Percentiles rank a stretch among this genome's conserved stretches.
Conservation (phyloP, 306 rosid genomes). For the Psophocarpus tetragonolobus region DNA sequence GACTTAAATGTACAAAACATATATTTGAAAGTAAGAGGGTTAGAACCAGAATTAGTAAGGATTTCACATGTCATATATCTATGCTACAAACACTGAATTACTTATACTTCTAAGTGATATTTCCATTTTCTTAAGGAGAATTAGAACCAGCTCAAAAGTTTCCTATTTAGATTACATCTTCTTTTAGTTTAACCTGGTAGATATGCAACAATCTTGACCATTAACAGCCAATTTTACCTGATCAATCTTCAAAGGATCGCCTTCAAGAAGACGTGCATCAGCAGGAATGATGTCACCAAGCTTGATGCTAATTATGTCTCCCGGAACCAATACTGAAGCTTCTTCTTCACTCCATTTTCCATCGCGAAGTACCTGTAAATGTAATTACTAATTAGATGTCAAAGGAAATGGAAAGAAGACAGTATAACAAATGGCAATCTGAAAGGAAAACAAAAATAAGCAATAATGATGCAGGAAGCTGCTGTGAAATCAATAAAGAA, state of each 20-base stretch:
- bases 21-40: slow-evolving; percentile 16
- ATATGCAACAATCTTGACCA: not conserved
- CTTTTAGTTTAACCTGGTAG: not conserved
- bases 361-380: slow-evolving; percentile 56
- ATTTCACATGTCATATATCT: not conserved
- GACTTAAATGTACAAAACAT: slow-evolving; percentile 47
- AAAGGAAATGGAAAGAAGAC: not conserved
- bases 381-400: not conserved
- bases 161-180: not conserved
- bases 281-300: slow-evolving; percentile 82
- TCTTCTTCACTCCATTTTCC: slow-evolving; percentile 85
- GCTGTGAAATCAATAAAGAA: not conserved
- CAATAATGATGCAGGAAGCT: not conserved
- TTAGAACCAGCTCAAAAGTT: not conserved
- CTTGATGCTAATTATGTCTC: slow-evolving; percentile 77
- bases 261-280: slow-evolving; percentile 77
- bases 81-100: not conserved
- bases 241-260: slow-evolving; percentile 82
- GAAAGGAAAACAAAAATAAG: not conserved
- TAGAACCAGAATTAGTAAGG: not conserved
- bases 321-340: slow-evolving; percentile 72
- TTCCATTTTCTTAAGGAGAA: not conserved
- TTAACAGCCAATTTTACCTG: slow-evolving; percentile 44
- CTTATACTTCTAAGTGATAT: not conserved
- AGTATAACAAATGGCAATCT: not conserved